These are phyloP conservation scores for Pisolithus marmoratus DNA, from an alignment of 768 basidiomycete genomes.

Conservation along the genomic window DNA sequence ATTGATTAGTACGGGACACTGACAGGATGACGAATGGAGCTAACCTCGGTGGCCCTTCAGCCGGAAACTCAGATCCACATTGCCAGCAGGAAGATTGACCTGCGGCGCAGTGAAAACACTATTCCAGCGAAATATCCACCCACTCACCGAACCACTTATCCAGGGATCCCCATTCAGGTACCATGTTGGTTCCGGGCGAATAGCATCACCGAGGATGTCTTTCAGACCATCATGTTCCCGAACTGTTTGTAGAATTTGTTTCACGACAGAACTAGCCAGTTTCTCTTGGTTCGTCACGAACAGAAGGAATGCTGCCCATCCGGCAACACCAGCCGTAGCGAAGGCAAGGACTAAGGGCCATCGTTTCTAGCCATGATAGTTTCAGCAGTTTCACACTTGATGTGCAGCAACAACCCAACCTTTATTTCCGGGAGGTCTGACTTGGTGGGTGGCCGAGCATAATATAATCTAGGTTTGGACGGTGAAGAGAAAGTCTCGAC, in stretches of 20 bases:
- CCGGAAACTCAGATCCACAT: constrained; percentile 73
- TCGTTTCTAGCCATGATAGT: constrained; percentile 22
- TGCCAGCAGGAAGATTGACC: constrained; percentile 72
- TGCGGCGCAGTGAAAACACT: constrained; percentile 19
- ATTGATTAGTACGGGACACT: neutral
- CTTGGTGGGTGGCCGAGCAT: constrained; percentile 33
- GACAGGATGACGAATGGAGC: constrained; percentile 3
- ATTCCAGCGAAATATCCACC: neutral
- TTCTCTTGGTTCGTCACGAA: constrained; percentile 75
- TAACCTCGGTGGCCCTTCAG: constrained; percentile 66
- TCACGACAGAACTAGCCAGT: constrained; percentile 68
- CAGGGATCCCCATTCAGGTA: constrained; percentile 74
- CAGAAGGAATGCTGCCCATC: constrained; percentile 64
- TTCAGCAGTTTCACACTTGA: neutral
- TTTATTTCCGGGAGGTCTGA: constrained; percentile 39
- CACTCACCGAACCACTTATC: constrained; percentile 60
- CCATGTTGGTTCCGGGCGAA: constrained; percentile 29
- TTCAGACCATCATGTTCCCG: constrained; percentile 45
- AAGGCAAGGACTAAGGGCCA: constrained; percentile 57
- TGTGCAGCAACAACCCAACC: constrained; percentile 15
- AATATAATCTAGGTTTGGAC: constrained; percentile 41
- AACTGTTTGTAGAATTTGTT: constrained; percentile 57
- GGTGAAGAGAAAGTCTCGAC: constrained; percentile 39
- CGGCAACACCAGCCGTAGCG: constrained; percentile 46
- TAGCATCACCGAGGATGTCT: constrained; percentile 56